Evolutionary conservation across 768 basidiomycete genomes (phyloP), one percentile per base, ranked within the genome.

Genomic region (Lentinula aciculospora): DNA sequence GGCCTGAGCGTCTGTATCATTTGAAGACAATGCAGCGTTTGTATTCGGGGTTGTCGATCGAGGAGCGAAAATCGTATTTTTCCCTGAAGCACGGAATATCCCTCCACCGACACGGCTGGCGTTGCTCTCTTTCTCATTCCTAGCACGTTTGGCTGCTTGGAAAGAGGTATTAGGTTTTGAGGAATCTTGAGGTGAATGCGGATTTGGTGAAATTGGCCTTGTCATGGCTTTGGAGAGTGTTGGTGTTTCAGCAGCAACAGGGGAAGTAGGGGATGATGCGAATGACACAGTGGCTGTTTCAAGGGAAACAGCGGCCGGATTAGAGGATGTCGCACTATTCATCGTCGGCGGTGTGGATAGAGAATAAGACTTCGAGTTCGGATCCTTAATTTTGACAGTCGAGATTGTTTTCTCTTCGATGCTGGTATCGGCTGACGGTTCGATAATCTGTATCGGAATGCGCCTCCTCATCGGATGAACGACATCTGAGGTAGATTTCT

Each of bases 21-120:
- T 5, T 59, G 49, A 31, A 17, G 64, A 23, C 21, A 63, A 40
- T n/a, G 60, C 44, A 31, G 59, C 8, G 12, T 61, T 27, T 21
- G 44, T 46, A 44, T 10, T 57, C 36, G 21, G 32, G 15, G 8
- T 58, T 50, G 37, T 28, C 37, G 66, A 65, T 51, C 73, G 63
- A 19, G 69, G 72, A 15, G 75, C 65, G 60, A 91, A 80, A 9
- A 90, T 68, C 1, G 80, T 85, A 44, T 78, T 81, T 17, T 80
- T 72, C 1, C 89, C 90, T 12, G 82, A 77, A 2, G 76, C 71
- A 27, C 83, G 80, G 71, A 92, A 89, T 51, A 92, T 86, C 0
- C 89, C 89, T 7, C 88, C 89, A 0, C 86, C 83, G 3, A 83
- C 79, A 39, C 75, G 75, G 56, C 72, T 74, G 19, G 25, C 10